These are phyloP conservation scores for Polyporus arcularius DNA, from an alignment of 768 basidiomycete species.

Conservation along the genomic window DNA sequence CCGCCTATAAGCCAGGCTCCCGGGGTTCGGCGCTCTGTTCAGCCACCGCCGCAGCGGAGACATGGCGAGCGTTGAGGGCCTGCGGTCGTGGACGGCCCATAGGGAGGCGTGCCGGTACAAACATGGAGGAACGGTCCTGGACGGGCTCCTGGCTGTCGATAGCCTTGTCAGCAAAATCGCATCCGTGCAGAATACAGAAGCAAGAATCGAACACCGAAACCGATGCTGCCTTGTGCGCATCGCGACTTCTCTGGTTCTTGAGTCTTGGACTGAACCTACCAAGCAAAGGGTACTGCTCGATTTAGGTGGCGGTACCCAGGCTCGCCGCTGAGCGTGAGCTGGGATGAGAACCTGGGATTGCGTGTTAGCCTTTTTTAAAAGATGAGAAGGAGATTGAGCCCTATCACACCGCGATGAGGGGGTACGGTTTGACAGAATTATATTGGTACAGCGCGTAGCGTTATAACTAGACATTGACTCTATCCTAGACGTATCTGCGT, in stretches of 20 bases:
- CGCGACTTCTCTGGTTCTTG: constrained; percentile 14
- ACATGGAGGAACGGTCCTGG: constrained; percentile 5
- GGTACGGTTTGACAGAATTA: constrained; percentile 1
- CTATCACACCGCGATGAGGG: not conserved
- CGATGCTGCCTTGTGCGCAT: constrained; percentile 9
- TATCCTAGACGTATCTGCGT: constrained; percentile 3
- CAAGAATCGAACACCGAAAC: not conserved
- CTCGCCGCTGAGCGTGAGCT: constrained; percentile 14
- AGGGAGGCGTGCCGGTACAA: not conserved
- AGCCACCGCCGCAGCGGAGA: not conserved
- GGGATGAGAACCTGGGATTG: constrained; percentile 9
- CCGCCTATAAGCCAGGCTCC: constrained; percentile 1
- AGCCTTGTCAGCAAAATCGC: not conserved
- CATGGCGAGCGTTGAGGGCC: not conserved
- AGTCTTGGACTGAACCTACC: constrained; percentile 8
- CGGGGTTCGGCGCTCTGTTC: not conserved
- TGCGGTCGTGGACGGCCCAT: not conserved
- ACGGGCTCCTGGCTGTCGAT: not conserved
- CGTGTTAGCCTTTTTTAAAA: not conserved
- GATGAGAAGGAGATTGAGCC: not conserved
- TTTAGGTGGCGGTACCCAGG: constrained; percentile 19
- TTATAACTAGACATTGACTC: constrained; percentile 1
- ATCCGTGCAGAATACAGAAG: constrained; percentile 1
- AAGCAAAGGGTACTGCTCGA: constrained; percentile 16
- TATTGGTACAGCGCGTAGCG: constrained; percentile 9